Base-by-base conservation (phyloP, 768 basidiomycete genomes). In the Lactarius sp. region DNA sequence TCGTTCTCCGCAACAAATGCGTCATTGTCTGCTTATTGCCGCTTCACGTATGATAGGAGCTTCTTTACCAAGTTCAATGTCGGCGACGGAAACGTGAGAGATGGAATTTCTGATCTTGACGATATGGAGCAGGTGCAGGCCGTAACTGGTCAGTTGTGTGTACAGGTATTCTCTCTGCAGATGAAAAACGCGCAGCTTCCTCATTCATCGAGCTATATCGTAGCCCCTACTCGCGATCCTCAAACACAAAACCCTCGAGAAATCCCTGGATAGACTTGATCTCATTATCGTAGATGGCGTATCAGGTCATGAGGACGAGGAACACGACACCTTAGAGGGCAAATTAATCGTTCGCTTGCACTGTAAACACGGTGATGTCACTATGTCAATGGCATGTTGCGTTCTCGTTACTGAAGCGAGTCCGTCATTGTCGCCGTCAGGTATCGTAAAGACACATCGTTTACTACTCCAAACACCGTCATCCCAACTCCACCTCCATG, bases 361-460 rank as follows among this genome's bases (percentile, higher is more conserved):
- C 69, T 94, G 92, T 73, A 92, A 93, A 77, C 88, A 92, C 68
- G 92, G 91, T 90, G 71, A 66, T 76, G 66, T 56, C 36, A 16
- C 47, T 54, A 20, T 33, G 46, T 50, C 65, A 16, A 49, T 61
- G 61, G 41, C 47, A 34, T 36, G 13, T 36, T 44, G 20, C 27
- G n/a, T 39, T 36, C 16, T 64, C 50, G 31, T 57, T 22, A 61
- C 59, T 60, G 63, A 60, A 44, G 37, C 42, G 34, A 47, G 47
- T 39, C 41, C 47, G n/a, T 37, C 36, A 54, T 44, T 20, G 16
- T 20, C 36, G 31, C 37, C 51, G 41, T 8, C 57, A 93, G 91
- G 90, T 49, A 85, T 93, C 59, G 75, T 88, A 13, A 93, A 92
- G 75, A 94, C 92, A 0, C 92, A 94, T 74, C 82, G 85, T 18